These are phyloP conservation scores for Strobilomyces echinocephalus DNA, from an alignment of 768 basidiomycete genomes.

Conservation along the genomic window DNA sequence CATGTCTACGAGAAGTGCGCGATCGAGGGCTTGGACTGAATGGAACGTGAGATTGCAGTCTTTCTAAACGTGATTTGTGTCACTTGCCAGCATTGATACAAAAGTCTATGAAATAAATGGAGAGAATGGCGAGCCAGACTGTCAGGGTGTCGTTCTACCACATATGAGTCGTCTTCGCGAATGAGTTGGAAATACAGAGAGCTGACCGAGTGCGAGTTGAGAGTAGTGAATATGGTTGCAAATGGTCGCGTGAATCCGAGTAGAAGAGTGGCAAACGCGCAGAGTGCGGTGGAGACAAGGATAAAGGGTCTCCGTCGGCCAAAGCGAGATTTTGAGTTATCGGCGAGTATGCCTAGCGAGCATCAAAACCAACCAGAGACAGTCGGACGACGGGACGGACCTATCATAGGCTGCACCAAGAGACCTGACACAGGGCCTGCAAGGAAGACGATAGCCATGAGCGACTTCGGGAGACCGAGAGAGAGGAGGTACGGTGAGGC, in stretches of 20 bases:
- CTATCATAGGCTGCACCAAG: constrained; percentile 87
- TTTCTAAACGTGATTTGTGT: not conserved
- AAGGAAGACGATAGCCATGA: constrained; percentile 87
- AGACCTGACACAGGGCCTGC: constrained; percentile 90
- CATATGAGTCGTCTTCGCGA: not conserved
- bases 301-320: constrained; percentile 88
- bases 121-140: constrained; percentile 69
- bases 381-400: constrained; percentile 31
- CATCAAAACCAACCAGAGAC: not conserved
- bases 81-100: constrained; percentile 49
- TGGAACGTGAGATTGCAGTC: not conserved
- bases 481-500: constrained; percentile 88
- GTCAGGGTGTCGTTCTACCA: constrained; percentile 60
- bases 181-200: too few species aligned
- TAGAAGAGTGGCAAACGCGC: constrained; percentile 45
- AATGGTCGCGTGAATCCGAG: constrained; percentile 3
- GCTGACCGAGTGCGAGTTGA: not conserved
- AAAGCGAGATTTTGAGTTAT: constrained; percentile 76
- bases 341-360: constrained; percentile 58
- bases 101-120: constrained; percentile 69
- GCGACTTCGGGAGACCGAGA: constrained; percentile 79
- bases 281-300: constrained; percentile 61
- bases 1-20: constrained; percentile 85
- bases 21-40: constrained; percentile 82
- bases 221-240: constrained; percentile 3